Conservation (phyloP, 495 filamentous ascomycete species). For the Polyplosphaeria fusca region DNA sequence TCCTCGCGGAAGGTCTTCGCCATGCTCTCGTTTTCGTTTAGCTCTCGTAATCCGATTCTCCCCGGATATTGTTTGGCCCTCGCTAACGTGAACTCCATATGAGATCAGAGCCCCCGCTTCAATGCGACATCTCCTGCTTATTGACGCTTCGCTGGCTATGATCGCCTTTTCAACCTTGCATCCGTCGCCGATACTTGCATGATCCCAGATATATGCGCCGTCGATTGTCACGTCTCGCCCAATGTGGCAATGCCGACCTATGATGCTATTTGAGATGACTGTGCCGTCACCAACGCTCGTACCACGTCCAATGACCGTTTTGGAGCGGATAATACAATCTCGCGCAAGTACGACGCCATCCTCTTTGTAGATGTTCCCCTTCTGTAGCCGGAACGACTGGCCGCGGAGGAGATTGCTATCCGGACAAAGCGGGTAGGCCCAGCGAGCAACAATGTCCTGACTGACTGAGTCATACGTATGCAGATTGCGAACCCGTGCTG, state of each 20-base stretch:
- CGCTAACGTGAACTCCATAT: conserved; percentile 67
- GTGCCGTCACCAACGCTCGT: conserved; percentile 73
- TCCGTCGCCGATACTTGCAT: conserved; percentile 69
- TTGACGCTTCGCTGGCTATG: conserved; percentile 63
- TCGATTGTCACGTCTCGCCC: conserved; percentile 77
- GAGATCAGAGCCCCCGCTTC: conserved; percentile 75
- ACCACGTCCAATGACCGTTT: conserved; percentile 69
- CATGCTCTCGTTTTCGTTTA: conserved; percentile 47
- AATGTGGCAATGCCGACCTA: conserved; percentile 81
- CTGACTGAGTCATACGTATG: conserved; percentile 89
- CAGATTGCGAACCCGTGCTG: conserved; percentile 77
- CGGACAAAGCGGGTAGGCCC: conserved; percentile 90
- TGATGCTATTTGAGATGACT: conserved; percentile 64
- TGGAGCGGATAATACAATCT: conserved; percentile 61
- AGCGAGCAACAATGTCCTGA: conserved; percentile 79
- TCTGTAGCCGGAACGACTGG: conserved; percentile 68
- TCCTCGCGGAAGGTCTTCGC: conserved; percentile 41
- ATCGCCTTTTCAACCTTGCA: conserved; percentile 69
- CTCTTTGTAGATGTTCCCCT: conserved; percentile 66
- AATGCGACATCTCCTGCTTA: conserved; percentile 69
- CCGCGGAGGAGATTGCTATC: conserved; percentile 78
- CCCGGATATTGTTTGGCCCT: conserved; percentile 53
- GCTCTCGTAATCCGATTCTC: conserved; percentile 56
- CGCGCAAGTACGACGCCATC: conserved; percentile 68
- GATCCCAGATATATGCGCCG: conserved; percentile 88